Evolutionary conservation across 805 yeast species (phyloP).

Genomic region (Novakomyces olei): DNA sequence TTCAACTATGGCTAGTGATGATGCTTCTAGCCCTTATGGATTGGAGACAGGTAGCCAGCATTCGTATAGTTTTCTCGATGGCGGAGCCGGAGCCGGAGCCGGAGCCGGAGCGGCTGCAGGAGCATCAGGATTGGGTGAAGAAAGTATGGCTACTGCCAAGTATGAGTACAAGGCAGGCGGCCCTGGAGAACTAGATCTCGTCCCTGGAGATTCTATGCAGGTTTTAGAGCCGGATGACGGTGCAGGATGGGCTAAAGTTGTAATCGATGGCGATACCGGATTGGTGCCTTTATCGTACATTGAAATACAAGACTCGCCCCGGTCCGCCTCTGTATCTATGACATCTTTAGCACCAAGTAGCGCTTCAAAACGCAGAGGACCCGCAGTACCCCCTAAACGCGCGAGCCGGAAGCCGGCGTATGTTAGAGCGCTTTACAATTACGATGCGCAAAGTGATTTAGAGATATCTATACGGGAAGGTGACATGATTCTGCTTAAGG

Average conservation of each 20-base stretch:
- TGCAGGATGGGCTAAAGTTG: constrained; percentile 72
- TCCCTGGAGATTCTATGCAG: constrained; percentile 41
- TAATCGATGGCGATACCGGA: constrained; percentile 35
- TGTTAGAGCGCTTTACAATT: constrained; percentile 51
- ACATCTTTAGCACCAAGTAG: constrained; percentile 7
- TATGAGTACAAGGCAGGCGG: constrained; percentile 49
- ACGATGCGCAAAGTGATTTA: constrained; percentile 54
- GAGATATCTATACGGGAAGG: constrained; percentile 56
- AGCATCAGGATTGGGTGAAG: no score
- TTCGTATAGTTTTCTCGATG: no score
- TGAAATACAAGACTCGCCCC: constrained; percentile 19
- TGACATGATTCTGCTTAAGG: constrained; percentile 43
- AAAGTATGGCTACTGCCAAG: constrained; percentile 38
- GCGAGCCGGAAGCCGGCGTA: constrained; percentile 45
- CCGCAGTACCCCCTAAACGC: constrained; percentile 58
- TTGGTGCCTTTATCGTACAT: constrained; percentile 72
- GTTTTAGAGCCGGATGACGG: constrained; percentile 60
- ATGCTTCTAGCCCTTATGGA: no score
- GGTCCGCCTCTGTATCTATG: constrained; percentile 8
- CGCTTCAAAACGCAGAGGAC: constrained; percentile 25
- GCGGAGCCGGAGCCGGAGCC: no score
- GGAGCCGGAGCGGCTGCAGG: no score
- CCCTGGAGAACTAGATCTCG: constrained; percentile 62
- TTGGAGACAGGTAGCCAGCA: no score
- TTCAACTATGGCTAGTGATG: no score